Conservation (phyloP, 73 alveolate genomes). For the Paramecium biaurelia region DNA sequence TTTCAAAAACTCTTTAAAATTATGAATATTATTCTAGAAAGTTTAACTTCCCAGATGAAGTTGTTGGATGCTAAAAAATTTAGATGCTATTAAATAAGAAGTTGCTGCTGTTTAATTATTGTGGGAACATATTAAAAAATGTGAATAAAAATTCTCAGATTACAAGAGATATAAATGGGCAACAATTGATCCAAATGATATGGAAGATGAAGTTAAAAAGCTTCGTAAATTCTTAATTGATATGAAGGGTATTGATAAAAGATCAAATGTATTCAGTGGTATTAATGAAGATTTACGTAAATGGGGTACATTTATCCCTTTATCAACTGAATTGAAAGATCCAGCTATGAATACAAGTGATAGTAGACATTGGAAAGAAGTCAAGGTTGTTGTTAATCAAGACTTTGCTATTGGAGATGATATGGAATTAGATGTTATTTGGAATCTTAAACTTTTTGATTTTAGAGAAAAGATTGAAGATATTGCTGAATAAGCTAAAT, state of each 20-base stretch:
- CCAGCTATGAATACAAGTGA: conserved; percentile 80
- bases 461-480: conserved; percentile 89
- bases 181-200: conserved; percentile 90
- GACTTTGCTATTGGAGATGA: conserved; percentile 83
- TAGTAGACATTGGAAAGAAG: conserved; percentile 89
- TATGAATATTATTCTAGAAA: conserved; percentile 86
- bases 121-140: conserved; percentile 92
- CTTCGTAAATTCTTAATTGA: conserved; percentile 83
- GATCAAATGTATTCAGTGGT: conserved; percentile 93
- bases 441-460: conserved; percentile 85
- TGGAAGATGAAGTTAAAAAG: conserved; percentile 97
- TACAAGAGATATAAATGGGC: conserved; percentile 96
- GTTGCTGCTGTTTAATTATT: conserved; percentile 84
- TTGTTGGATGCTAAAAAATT: conserved; percentile 84
- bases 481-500: conserved; percentile 96
- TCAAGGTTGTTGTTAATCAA: conserved; percentile 74
- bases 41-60: conserved; percentile 97
- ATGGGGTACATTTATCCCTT: conserved; percentile 79
- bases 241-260: conserved; percentile 90
- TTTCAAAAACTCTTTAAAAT: conserved; percentile 80
- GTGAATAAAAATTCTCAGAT: conserved; percentile 80
- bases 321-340: conserved; percentile 84
- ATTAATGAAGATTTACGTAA: conserved; percentile 81
- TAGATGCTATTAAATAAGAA: conserved; percentile 90
- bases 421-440: conserved; percentile 82